Evolutionary conservation across 1,139 yeast genomes (phyloP), one percentile per base, ranked within the genome.

Genomic region (Entelexis paramagnoliae): DNA sequence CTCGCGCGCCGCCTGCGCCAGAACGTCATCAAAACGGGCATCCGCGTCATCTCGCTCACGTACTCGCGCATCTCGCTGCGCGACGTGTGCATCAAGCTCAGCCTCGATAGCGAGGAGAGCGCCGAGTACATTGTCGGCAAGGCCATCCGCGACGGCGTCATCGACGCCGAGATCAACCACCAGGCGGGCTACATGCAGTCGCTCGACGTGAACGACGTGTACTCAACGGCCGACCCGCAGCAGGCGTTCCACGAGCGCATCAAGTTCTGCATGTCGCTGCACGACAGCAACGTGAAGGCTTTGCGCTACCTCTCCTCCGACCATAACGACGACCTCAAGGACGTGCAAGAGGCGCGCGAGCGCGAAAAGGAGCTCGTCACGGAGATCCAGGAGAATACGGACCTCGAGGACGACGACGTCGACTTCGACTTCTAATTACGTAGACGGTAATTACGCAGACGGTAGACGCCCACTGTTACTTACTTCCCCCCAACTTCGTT

Each of bases 51-150:
- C 64, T 86, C 96, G 16, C 74, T 93, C 63, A 81, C 96, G 4
- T 93, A 93, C 71, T 85, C 94, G 53, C 83, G 81, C 66, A 91
- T 93, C 55, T 85, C 96, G 3, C 76, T 93, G 63, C 85, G 84
- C 69, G 98, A 93, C 65, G 78, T 79, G 50, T 93, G 98, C 69
- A 78, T 91, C 63, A 86, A 91, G 65, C 77, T 93, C 63, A 91
- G 85, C 60, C 77, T 93, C 60, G 98, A 91, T 63, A 81, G 91
- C 39, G 99, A 93, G 70, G 91, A 91, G 65, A 82, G 89, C 61
- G 95, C 96, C 1, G 99, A 93, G 70, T 93, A 91, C 66, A 89
- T 91, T 66, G 96, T 91, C 34, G 86, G 96, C 38, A 91, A 93
- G 71, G 94, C 97, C 34, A 91, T 93, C 56, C 81, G 96, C 64